Evolutionary conservation across 176 grass and related monocot genomes (phyloP), one percentile per base, ranked within the genome.

Genomic region (Aegilops longissima): DNA sequence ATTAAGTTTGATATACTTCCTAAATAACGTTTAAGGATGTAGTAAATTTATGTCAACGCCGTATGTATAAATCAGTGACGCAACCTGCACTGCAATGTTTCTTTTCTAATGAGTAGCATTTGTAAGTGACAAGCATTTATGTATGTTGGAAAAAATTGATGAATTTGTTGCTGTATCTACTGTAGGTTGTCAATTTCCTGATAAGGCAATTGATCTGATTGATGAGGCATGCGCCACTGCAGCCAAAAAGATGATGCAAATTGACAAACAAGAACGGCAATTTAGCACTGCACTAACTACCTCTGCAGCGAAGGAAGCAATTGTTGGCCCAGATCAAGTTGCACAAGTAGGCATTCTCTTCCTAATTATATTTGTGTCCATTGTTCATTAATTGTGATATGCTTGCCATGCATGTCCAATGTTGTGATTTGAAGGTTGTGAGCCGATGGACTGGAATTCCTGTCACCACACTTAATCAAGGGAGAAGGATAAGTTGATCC

Each of bases 171-270:
- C 5, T 47, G n/a, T 47, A 0, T 47, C 39, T 74, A 47, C 5
- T 74, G 40, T 74, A 74, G 71, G 71, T 27, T 40, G 71, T 74
- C 71, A 74, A 47, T 74, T 74, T 74, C 71, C 71, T 45, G 70
- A 73, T 42, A 73, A 73, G 70, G 39, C n/a, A 4, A 73, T 73
- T 6, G 77, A 73, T 45, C 39, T 73, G 70, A 45, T 73, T 12
- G 70, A 73, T 73, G 70, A 42, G n/a, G 70, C 70, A 25, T 73
- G 70, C 39, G 39, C 39, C 5, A 25, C 70, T 13, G 39, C 70
- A 45, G n/a, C 12, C 39, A 44, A 45, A 73, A 45, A 40, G 11
- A 73, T 73, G 70, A 45, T 73, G 21, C 38, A 45, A 16, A 45
- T 25, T 25, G 39, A 40, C 5, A 73, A 45, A 24, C 70, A 73